Evolutionary conservation across 768 basidiomycete species (phyloP).

Genomic region (Suillus brevipes): DNA sequence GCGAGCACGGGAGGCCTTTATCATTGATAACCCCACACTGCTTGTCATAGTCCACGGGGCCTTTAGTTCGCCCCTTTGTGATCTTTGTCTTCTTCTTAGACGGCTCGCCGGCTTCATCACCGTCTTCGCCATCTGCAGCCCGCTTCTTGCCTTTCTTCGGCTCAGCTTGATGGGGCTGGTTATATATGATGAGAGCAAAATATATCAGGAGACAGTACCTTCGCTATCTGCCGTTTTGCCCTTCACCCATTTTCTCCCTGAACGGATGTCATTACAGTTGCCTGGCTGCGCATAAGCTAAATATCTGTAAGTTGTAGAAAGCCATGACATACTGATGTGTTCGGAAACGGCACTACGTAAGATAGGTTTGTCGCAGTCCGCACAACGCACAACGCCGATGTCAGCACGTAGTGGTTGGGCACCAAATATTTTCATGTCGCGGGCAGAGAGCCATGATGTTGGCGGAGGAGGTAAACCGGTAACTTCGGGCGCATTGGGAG

Average conservation of each 20-base stretch:
- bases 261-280: conserved; percentile 61
- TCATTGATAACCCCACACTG: conserved; percentile 99
- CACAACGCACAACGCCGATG: conserved; percentile 68
- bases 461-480: conserved; percentile 66
- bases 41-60: conserved; percentile 86
- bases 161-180: conserved; percentile 24
- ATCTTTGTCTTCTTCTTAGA: conserved; percentile 83
- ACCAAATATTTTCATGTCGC: conserved; percentile 88
- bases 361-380: conserved; percentile 79
- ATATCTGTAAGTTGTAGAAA: conserved; percentile 2
- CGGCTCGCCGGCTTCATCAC: conserved; percentile 61
- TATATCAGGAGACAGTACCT: conserved; percentile 30
- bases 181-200: conserved; percentile 10
- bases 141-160: conserved; percentile 74
- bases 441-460: conserved; percentile 80
- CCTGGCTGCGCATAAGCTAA: conserved; percentile 37
- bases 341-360: conserved; percentile 73
- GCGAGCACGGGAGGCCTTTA: conserved; percentile 88
- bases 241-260: conserved; percentile 56
- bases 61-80: conserved; percentile 77
- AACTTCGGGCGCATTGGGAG: conserved; percentile 38
- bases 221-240: conserved; percentile 52
- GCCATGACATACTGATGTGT: conserved; percentile 63
- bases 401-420: conserved; percentile 72
- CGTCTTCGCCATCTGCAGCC: conserved; percentile 71